A percentile compares a stretch with the other conserved stretches of the same genome.
phyloP scores from a whole-genome alignment of 176 grass and related monocot species.

The Zea luxurians region DNA sequence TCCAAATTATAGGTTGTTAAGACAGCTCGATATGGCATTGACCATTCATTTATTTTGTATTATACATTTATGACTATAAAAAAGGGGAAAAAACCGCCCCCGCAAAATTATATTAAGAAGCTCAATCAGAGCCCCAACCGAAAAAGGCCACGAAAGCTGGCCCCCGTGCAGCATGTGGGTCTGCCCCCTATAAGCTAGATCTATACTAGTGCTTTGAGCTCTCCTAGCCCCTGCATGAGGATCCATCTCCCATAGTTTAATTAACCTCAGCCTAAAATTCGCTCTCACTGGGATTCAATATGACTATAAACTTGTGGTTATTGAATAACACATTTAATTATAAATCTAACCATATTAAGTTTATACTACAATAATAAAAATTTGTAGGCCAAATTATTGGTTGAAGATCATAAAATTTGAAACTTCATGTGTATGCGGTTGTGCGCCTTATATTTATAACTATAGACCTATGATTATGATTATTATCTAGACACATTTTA shows the following conservation, averaged over 20 bases:
- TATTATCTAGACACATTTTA: neutral
- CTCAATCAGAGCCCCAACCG: no score
- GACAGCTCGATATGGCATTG: neutral
- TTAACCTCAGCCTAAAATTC: no score
- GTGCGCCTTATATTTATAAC: neutral
- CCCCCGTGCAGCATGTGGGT: no score
- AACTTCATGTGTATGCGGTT: neutral
- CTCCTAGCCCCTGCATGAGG: no score
- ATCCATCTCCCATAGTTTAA: no score
- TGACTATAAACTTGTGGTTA: neutral
- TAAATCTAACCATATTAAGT: neutral
- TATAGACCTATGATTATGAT: neutral
- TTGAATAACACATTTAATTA: neutral
- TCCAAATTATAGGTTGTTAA: neutral
- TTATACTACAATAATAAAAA: neutral
- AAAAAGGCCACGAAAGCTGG: no score
- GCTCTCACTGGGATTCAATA: neutral
- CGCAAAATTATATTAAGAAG: no score
- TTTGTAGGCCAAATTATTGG: neutral
- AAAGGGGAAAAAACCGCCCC: no score
- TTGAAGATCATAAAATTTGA: neutral
- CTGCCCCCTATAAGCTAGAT: no score
- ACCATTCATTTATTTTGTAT: neutral
- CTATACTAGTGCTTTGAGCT: no score
- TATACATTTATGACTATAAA: neutral